phyloP scores from a whole-genome alignment of 106 monocot species.

The Vanilla planifolia region DNA sequence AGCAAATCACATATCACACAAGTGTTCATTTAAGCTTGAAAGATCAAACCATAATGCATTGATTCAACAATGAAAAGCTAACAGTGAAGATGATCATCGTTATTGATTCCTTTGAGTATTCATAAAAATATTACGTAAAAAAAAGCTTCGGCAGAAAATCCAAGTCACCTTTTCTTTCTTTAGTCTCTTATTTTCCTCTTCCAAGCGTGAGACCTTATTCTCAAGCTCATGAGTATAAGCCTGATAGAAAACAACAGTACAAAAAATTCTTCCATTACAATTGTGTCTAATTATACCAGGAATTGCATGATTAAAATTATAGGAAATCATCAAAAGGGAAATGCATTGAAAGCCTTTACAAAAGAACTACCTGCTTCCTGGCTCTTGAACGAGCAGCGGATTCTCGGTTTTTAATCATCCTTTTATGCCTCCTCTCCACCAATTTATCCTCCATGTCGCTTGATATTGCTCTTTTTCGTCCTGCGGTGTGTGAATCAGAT shows the following conservation, averaged over 20 bases:
- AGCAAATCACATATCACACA: no score
- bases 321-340: background rate
- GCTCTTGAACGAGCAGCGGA: conserved; percentile 96
- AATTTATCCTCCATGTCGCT: conserved; percentile 51
- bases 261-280: background rate
- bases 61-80: no score
- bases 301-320: background rate
- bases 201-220: conserved; percentile 79
- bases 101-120: no score
- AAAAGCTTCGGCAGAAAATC: background rate
- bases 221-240: conserved; percentile 95
- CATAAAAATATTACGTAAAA: no score
- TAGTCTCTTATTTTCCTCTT: conserved; percentile 86
- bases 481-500: conserved; percentile 35
- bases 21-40: no score
- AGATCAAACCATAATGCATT: no score
- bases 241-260: conserved; percentile 20
- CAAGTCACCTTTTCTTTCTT: conserved; percentile 67
- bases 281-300: background rate
- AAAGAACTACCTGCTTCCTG: conserved; percentile 71
- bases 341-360: background rate
- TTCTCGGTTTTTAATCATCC: conserved; percentile 97
- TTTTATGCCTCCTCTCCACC: conserved; percentile 81
- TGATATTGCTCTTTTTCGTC: conserved; percentile 37
- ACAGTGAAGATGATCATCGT: no score